Conservation (phyloP, 2,329 filamentous ascomycete species). For the Exophiala bonariae region DNA sequence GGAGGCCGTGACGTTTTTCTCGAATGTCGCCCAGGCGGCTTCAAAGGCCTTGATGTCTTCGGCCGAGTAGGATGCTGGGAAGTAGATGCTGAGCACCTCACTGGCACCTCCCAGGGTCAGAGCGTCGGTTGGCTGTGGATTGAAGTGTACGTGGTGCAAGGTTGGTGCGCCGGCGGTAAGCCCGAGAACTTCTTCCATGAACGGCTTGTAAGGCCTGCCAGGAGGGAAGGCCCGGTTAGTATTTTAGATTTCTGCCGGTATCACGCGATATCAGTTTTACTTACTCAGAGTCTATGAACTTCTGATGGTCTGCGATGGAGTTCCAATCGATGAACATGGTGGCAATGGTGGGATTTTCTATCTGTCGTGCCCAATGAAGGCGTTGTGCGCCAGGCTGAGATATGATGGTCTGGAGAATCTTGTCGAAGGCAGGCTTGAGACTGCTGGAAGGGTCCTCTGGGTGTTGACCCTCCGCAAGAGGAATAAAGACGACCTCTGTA, state of each 20-base stretch:
- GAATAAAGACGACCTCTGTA: constrained; percentile 17
- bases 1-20: constrained; percentile 13
- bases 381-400: constrained; percentile 28
- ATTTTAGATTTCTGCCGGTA: no score
- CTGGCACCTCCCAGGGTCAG: constrained; percentile 23
- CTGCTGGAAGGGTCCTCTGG: constrained; percentile 23
- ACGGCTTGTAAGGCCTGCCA: constrained; percentile 11
- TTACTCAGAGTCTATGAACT: constrained; percentile 28
- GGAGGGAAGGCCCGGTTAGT: background rate
- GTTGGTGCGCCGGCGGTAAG: background rate
- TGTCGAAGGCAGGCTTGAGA: constrained; percentile 21
- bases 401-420: constrained; percentile 24
- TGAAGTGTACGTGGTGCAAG: constrained; percentile 27
- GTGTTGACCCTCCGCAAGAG: constrained; percentile 15
- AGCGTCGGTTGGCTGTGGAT: constrained; percentile 25
- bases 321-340: constrained; percentile 32
- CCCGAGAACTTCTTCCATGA: constrained; percentile 6
- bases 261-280: background rate
- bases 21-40: no score
- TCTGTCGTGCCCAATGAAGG: constrained; percentile 25
- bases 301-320: constrained; percentile 28
- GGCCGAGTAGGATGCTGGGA: constrained; percentile 23
- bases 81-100: constrained; percentile 28
- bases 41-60: constrained; percentile 23
- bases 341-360: constrained; percentile 27